Evolutionary conservation across 2,329 filamentous ascomycete genomes (phyloP), one percentile per base, ranked within the genome.

Genomic region (Xylariaceae sp.): DNA sequence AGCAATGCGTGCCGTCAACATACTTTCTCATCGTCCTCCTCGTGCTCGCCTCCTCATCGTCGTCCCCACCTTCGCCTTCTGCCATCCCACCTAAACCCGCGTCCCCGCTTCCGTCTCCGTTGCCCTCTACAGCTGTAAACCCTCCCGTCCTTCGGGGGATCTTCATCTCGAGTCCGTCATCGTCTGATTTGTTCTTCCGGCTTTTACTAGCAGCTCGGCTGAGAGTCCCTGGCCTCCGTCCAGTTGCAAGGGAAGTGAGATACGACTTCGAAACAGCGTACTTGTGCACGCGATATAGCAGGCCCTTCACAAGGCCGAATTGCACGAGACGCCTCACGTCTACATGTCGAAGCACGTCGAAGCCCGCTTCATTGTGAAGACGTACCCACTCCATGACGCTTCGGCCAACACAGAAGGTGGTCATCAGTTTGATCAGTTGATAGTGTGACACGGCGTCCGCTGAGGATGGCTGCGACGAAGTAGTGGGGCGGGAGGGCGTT

Each of bases 251-350:
- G 2, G 72, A 71, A 7, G 77, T 73, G 18, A 86, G 68, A 58
- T 83, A 81, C 64, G 82, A 78, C 62, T 82, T 82, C 4, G 79
- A 83, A 1, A 95, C 81, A 27, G 90, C 87, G 65, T 95, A 95
- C 67, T 94, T 95, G 71, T 97, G 90, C 38, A 96, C 86, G 32
- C 94, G 83, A 68, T 96, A 96, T 19, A 99, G 72, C 58, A 95
- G 88, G 14, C 92, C 91, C 71, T 97, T 97, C 67, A 97, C 95
- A 51, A 96, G 81, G 49, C 92, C 94, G 63, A 97, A 99, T 51
- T 95, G 95, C 55, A 97, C 89, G 55, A 99, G 85, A 27, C 94
- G 85, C 11, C 94, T 83, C 48, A 96, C 83, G 66, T 99, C 94
- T 49, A 99, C 83, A 62, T 86, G 85, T 11, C 79, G 75, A 9